These are phyloP conservation scores for Kodamaea fungicola DNA, from an alignment of 1,139 yeast genomes.

Conservation along the genomic window DNA sequence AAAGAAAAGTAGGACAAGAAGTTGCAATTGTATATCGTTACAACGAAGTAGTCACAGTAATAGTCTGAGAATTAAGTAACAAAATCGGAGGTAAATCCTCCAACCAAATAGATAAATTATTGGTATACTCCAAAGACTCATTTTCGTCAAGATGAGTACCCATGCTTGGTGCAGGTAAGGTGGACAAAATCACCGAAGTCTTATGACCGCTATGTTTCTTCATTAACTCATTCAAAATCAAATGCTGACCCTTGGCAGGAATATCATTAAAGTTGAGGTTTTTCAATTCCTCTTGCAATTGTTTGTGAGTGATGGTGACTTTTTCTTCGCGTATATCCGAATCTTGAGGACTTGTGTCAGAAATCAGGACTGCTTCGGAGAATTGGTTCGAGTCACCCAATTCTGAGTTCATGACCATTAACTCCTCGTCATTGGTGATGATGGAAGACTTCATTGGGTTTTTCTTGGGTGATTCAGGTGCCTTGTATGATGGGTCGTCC, in stretches of 20 bases:
- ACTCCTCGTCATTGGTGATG: conserved; percentile 37
- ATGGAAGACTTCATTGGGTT: conserved; percentile 23
- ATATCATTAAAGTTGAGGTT: conserved; percentile 69
- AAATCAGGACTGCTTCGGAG: conserved; percentile 4
- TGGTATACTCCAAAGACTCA: conserved; percentile 71
- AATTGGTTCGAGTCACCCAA: conserved; percentile 12
- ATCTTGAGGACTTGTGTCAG: not conserved
- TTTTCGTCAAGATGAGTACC: conserved; percentile 73
- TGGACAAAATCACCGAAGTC: conserved; percentile 76
- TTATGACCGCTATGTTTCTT: conserved; percentile 49
- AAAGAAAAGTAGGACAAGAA: too few relatives aligned
- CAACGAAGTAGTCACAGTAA: conserved; percentile 81
- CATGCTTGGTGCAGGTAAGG: conserved; percentile 81
- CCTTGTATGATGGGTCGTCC: conserved; percentile 5
- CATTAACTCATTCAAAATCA: conserved; percentile 86
- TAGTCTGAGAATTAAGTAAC: conserved; percentile 83
- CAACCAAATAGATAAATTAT: conserved; percentile 76
- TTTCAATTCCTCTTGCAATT: conserved; percentile 37
- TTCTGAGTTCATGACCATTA: conserved; percentile 34
- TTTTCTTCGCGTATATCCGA: conserved; percentile 1
- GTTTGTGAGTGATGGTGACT: conserved; percentile 28
- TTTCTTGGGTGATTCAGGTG: conserved; percentile 1
- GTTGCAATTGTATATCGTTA: too few relatives aligned
- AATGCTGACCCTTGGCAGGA: conserved; percentile 89
- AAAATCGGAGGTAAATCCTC: conserved; percentile 77